Evolutionary conservation across 176 grass and related monocot species (phyloP).

Genomic region (Musa acuminata): DNA sequence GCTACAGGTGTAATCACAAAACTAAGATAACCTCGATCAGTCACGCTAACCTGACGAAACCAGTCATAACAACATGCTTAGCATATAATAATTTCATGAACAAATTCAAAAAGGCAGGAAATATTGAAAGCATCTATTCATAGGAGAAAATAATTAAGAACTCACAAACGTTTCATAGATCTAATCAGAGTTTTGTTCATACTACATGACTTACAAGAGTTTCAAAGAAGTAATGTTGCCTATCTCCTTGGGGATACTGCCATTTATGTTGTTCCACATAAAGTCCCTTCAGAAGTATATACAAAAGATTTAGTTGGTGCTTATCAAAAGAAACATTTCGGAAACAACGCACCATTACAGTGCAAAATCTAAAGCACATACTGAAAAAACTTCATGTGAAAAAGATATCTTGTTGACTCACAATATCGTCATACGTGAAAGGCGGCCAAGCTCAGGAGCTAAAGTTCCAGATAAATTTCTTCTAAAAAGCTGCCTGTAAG

Average conservation of each 20-base stretch:
- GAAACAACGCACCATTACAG: slow-evolving; percentile 2
- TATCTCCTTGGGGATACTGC: slow-evolving; percentile 83
- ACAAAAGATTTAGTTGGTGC: not conserved
- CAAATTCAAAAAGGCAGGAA: not conserved
- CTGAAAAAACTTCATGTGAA: not conserved
- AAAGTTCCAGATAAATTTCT: slow-evolving; percentile 68
- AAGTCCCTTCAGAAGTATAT: slow-evolving; percentile 64
- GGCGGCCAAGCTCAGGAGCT: slow-evolving; percentile 68
- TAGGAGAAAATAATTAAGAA: not conserved
- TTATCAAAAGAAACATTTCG: slow-evolving; percentile 7
- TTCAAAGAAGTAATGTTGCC: slow-evolving; percentile 65
- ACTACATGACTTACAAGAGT: slow-evolving; percentile 56
- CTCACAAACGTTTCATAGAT: not conserved
- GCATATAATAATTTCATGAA: not conserved
- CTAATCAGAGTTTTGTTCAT: not conserved
- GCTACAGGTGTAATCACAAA: no score
- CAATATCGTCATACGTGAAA: slow-evolving; percentile 76
- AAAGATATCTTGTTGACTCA: slow-evolving; percentile 28
- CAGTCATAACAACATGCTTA: not conserved
- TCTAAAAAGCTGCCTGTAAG: slow-evolving; percentile 66
- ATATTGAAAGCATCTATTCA: not conserved
- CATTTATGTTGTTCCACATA: slow-evolving; percentile 90
- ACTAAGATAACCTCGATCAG: no score
- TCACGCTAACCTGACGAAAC: not conserved
- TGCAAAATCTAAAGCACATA: not conserved